phyloP scores from a whole-genome alignment of 352 stramenopile genomes.

The Phytophthora megakarya region DNA sequence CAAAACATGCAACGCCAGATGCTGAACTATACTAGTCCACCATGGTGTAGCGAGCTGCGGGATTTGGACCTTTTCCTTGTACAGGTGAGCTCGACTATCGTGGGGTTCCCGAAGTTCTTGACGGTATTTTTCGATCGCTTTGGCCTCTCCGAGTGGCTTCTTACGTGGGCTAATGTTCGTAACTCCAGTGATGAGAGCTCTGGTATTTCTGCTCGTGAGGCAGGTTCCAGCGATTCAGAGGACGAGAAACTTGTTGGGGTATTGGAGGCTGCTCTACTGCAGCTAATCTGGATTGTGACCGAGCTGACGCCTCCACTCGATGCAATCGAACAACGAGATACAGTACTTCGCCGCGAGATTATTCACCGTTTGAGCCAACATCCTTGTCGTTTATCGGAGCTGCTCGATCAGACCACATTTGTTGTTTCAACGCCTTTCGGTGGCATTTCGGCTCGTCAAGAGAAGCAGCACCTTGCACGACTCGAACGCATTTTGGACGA shows the following conservation, averaged over 20 bases:
- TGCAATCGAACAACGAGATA: slow-evolving; percentile 62
- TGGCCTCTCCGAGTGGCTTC: slow-evolving; percentile 74
- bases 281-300: slow-evolving; percentile 88
- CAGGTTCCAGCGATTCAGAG: slow-evolving; percentile 24
- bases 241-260: slow-evolving; percentile 72
- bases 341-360: slow-evolving; percentile 83
- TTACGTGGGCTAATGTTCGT: slow-evolving; percentile 59
- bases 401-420: slow-evolving; percentile 82
- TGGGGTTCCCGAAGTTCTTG: slow-evolving; percentile 75
- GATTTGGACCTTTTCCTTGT: slow-evolving; percentile 81
- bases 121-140: slow-evolving; percentile 85
- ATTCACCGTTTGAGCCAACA: slow-evolving; percentile 83
- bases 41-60: slow-evolving; percentile 70
- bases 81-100: slow-evolving; percentile 61
- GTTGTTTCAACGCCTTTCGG: slow-evolving; percentile 74
- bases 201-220: slow-evolving; percentile 41
- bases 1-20: slow-evolving; percentile 85
- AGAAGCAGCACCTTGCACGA: slow-evolving; percentile 68
- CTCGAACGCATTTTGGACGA: slow-evolving; percentile 72
- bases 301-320: slow-evolving; percentile 76
- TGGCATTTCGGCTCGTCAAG: slow-evolving; percentile 59
- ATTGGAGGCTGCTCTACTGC: slow-evolving; percentile 77
- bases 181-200: slow-evolving; percentile 46
- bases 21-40: slow-evolving; percentile 78
- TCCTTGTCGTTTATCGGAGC: slow-evolving; percentile 70